These are phyloP conservation scores for Kondoa subrosea DNA, from an alignment of 768 basidiomycete genomes.

Conservation along the genomic window DNA sequence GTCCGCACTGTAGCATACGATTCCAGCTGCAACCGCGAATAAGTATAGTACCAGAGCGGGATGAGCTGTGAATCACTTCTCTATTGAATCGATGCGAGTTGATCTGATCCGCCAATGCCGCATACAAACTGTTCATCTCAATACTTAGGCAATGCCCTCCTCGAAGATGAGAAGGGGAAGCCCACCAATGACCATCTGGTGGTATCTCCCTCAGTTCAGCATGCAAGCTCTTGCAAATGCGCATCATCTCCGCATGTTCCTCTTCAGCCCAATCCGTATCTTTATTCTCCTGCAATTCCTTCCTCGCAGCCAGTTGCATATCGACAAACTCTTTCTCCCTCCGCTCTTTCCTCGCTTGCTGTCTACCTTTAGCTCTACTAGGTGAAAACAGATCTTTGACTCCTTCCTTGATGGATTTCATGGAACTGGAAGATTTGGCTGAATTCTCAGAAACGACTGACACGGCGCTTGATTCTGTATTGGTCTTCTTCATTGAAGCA, in stretches of 20 bases:
- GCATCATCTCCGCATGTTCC: background rate
- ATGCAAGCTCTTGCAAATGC: background rate
- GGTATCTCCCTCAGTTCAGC: background rate
- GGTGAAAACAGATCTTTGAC: background rate
- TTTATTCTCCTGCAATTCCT: background rate
- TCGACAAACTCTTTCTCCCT: background rate
- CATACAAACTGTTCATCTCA: conserved; percentile 47
- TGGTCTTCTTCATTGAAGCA: background rate
- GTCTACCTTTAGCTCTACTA: background rate
- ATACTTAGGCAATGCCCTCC: background rate
- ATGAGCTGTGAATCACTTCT: background rate
- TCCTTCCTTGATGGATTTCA: background rate
- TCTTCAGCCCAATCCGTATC: background rate
- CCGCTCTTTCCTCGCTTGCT: background rate
- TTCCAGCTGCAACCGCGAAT: background rate
- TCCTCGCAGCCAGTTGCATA: background rate
- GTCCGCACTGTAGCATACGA: conserved; percentile 47
- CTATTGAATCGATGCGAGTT: conserved; percentile 33
- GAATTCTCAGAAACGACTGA: background rate
- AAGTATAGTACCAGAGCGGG: background rate
- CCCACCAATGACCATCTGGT: background rate
- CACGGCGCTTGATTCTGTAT: background rate
- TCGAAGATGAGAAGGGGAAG: background rate
- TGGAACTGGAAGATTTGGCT: background rate
- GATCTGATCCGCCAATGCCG: conserved; percentile 84